These are phyloP conservation scores for Cladophialophora chaetospira DNA, from an alignment of 2,329 filamentous ascomycete species.

Conservation along the genomic window DNA sequence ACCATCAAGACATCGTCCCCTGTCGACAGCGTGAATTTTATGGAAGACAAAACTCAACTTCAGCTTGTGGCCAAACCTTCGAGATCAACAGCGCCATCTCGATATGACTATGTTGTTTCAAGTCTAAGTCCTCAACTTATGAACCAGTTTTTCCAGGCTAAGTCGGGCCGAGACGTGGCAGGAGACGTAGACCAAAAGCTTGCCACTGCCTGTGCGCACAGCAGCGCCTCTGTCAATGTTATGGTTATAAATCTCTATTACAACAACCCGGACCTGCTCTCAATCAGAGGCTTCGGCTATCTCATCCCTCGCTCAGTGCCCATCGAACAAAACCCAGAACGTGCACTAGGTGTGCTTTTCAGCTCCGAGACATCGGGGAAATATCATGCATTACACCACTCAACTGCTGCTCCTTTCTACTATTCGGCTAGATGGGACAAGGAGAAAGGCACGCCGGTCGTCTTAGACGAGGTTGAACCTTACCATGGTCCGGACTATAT, in stretches of 20 bases:
- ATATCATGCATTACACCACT: not conserved
- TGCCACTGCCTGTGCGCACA: constrained; percentile 29
- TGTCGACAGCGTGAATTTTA: constrained; percentile 18
- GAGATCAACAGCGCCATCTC: not conserved
- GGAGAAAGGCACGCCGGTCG: not conserved
- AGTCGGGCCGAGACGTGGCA: constrained; percentile 17
- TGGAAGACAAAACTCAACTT: constrained; percentile 25
- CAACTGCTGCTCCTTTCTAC: not conserved
- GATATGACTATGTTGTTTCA: constrained; percentile 36
- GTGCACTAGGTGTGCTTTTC: constrained; percentile 88
- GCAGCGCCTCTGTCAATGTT: constrained; percentile 67
- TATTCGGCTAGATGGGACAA: not conserved
- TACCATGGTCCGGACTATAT: not conserved
- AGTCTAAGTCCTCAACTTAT: constrained; percentile 27
- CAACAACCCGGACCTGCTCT: constrained; percentile 61
- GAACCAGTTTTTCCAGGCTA: constrained; percentile 21
- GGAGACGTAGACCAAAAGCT: constrained; percentile 21
- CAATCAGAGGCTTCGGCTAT: constrained; percentile 78
- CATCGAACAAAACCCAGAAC: constrained; percentile 74
- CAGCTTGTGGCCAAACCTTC: constrained; percentile 26
- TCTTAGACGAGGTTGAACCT: not conserved
- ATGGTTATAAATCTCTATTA: constrained; percentile 94
- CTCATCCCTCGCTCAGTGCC: constrained; percentile 77
- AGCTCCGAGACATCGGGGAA: constrained; percentile 66
- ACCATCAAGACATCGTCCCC: constrained; percentile 55